phyloP scores from a whole-genome alignment of 345 rosid species.

The Linum tenue region DNA sequence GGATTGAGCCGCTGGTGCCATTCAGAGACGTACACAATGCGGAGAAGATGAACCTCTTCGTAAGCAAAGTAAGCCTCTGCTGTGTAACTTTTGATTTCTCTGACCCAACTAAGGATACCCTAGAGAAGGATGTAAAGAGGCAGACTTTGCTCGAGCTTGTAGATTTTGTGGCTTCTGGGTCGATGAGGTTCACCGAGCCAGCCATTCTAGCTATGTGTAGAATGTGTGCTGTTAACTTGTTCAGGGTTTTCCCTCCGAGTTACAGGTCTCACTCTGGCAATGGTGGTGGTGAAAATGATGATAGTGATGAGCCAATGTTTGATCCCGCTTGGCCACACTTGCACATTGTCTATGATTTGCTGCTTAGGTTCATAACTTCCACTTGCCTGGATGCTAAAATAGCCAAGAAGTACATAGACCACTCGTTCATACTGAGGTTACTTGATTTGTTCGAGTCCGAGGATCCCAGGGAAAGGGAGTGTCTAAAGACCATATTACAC shows the following conservation, averaged over 20 bases:
- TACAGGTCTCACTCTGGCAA: slow-evolving; percentile 31
- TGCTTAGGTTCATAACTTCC: slow-evolving; percentile 66
- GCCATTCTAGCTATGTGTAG: slow-evolving; percentile 72
- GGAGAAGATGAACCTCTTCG: slow-evolving; percentile 72
- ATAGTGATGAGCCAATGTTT: slow-evolving; percentile 57
- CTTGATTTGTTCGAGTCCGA: slow-evolving; percentile 74
- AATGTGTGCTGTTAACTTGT: slow-evolving; percentile 78
- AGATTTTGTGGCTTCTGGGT: slow-evolving; percentile 59
- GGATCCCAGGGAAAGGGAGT: slow-evolving; percentile 82
- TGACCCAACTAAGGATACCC: slow-evolving; percentile 51
- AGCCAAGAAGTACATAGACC: slow-evolving; percentile 78
- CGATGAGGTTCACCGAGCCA: slow-evolving; percentile 61
- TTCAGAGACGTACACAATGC: slow-evolving; percentile 64
- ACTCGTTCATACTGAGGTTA: slow-evolving; percentile 64
- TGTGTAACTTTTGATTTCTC: slow-evolving; percentile 78
- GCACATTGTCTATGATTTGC: slow-evolving; percentile 70
- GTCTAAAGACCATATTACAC: slow-evolving; percentile 66
- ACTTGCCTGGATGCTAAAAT: slow-evolving; percentile 60
- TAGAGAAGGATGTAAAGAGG: slow-evolving; percentile 74
- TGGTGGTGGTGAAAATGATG: slow-evolving; percentile 43
- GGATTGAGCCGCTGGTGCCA: slow-evolving; percentile 74
- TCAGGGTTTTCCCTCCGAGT: slow-evolving; percentile 67
- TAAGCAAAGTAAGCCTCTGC: slow-evolving; percentile 83
- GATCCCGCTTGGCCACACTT: slow-evolving; percentile 90
- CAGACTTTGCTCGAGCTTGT: slow-evolving; percentile 68